Base-by-base conservation (phyloP, 768 basidiomycete genomes). In the Jaapia argillacea region DNA sequence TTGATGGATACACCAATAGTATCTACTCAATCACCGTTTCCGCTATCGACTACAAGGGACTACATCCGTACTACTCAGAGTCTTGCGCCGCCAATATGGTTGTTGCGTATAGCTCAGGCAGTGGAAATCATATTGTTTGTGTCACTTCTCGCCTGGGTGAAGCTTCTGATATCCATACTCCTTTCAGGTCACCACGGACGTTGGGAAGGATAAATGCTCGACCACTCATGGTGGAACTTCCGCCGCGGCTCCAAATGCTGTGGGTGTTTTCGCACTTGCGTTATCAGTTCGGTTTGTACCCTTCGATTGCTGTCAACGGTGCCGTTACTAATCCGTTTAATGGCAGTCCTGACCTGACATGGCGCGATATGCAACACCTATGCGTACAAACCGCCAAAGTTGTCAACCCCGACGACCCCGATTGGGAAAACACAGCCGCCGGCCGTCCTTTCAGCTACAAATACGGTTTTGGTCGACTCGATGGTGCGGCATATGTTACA, bases 1-100 rank as follows among this genome's bases (percentile, higher is more conserved):
- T 99, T 56, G 94, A 98, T 52, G 96, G 96, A 5, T 99, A 99
- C 60, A 99, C 96, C 10, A 99, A 99, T 58, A 89, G 85, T 54
- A 93, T 98, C 46, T 97, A 89, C 63, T 89, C 87, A 5, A 79
- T 99, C 35, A 99, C 96, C 0, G 90, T 99, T 23, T 82, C 91
- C n/a, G 89, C 96, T 0, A 72, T 98, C 46, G 96, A 98, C 55
- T 79, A 83, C 59, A 87, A 88, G 57, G 94, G 92, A 13, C 63
- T 92, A 24, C 96, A 96, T 56, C 96, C 96, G 12, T 90, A 87
- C 58, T 98, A 99, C 54, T 97, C 94, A 3, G 96, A 99, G 61
- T 67, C 90, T n/a, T 99, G 96, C 55, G 83, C 94, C 4, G 96
- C 96, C 2, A 97, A 97, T 62, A 81, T 99, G 79, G 71, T 97